Percentiles rank a stretch among this genome's conserved stretches.
Evolutionary conservation across 2,329 filamentous ascomycete species (phyloP).

Genomic region (Graphium sp.): DNA sequence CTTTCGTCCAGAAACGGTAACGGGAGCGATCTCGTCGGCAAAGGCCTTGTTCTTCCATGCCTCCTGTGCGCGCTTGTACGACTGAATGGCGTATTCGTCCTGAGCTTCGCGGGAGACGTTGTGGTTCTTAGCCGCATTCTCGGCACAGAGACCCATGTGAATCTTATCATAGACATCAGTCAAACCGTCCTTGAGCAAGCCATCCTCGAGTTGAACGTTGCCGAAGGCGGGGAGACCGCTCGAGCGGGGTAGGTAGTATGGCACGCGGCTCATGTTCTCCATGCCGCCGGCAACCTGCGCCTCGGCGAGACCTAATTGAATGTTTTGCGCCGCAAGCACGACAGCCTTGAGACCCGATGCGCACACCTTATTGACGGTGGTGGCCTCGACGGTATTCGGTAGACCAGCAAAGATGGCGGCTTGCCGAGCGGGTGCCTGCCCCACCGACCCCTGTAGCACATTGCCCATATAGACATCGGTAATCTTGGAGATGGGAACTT

Average conservation of each 20-base stretch:
- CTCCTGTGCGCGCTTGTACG: slow-evolving; percentile 76
- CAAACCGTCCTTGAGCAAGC: slow-evolving; percentile 82
- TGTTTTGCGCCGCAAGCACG: slow-evolving; percentile 78
- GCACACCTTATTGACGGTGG: slow-evolving; percentile 97
- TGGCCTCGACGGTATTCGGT: slow-evolving; percentile 63
- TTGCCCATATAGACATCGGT: slow-evolving; percentile 97
- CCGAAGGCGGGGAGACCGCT: slow-evolving; percentile 74
- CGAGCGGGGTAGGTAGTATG: slow-evolving; percentile 77
- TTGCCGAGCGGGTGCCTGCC: slow-evolving; percentile 85
- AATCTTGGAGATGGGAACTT: slow-evolving; percentile 64
- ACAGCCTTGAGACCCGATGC: slow-evolving; percentile 90
- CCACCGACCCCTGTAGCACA: slow-evolving; percentile 67
- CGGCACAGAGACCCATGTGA: slow-evolving; percentile 96
- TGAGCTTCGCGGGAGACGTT: slow-evolving; percentile 69
- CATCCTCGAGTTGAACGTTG: slow-evolving; percentile 75
- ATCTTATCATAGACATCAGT: slow-evolving; percentile 95
- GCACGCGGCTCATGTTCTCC: slow-evolving; percentile 94
- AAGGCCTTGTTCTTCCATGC: slow-evolving; percentile 77
- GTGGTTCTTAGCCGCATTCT: slow-evolving; percentile 83
- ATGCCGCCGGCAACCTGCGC: slow-evolving; percentile 89
- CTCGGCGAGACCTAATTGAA: slow-evolving; percentile 77
- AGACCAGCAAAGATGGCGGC: slow-evolving; percentile 80
- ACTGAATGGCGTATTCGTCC: slow-evolving; percentile 78
- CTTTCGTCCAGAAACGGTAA: slow-evolving; percentile 72
- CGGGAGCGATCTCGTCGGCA: slow-evolving; percentile 76